Evolutionary conservation across 2,329 filamentous ascomycete species (phyloP), one percentile per base, ranked within the genome.

Genomic region (Pseudogymnoascus sp.): DNA sequence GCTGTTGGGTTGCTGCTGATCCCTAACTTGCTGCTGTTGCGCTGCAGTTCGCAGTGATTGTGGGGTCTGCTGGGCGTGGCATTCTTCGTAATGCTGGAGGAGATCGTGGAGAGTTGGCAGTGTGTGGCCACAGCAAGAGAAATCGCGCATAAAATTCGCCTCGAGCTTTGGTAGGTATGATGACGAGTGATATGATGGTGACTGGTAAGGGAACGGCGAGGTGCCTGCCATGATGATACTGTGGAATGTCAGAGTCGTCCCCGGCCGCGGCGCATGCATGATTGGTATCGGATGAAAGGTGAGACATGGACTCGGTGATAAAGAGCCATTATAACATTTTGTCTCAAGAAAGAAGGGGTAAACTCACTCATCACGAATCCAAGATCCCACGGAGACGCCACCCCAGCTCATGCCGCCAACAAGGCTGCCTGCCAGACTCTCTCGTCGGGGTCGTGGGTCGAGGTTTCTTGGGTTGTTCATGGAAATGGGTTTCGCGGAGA

Each of bases 91-190:
- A 75, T 99, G 95, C 73, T 96, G 92, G 56, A 99, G 81, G 56
- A 99, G 82, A 73, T 97, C 95, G 77, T 99, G 95, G 69, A 99
- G 84, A 60, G 93, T 96, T 23, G 93, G 89, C 68, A 97, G 83
- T 34, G 88, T 93, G 71, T 91, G 85, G 71, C 92, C 92, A 77
- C 95, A 99, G 79, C 95, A 99, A 61, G 89, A 89, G 77, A 97
- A 97, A 78, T 97, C 93, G 76, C 89, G 89, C 91, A 97, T 96
- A 75, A 97, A 99, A 73, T 93, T 95, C 66, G 93, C 93, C 77
- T 99, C 95, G 73, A 97, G 86, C 76, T 96, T 97, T 8, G 93
- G 93, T 1, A 97, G 84, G 74, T 97, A 97, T 25, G 95, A 97
- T 5, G 93, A 96, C 0, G 93, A 97, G 76, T 97, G 93, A 71